phyloP scores from a whole-genome alignment of 2,329 filamentous ascomycete genomes.

The Penicillium sp. region DNA sequence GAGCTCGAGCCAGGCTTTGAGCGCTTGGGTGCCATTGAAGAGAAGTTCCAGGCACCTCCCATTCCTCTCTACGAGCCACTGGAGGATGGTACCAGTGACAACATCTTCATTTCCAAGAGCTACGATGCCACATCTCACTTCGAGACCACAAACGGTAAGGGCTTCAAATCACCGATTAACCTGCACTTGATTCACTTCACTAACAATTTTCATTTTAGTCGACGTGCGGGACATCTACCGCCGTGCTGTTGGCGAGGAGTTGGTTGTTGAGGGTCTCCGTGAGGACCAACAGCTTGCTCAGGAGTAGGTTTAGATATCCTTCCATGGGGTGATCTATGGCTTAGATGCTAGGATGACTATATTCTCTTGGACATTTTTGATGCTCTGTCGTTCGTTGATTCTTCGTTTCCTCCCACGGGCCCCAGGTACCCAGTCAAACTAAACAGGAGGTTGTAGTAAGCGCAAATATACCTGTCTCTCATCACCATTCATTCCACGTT shows the following conservation, averaged over 20 bases:
- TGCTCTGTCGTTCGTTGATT: slow-evolving; percentile 17
- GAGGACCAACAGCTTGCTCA: slow-evolving; percentile 58
- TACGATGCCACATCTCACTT: slow-evolving; percentile 98
- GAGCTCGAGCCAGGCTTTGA: slow-evolving; percentile 92
- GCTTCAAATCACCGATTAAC: neutral
- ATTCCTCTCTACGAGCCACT: slow-evolving; percentile 93
- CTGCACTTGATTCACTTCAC: neutral
- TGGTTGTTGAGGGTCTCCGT: slow-evolving; percentile 83
- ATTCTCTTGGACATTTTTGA: slow-evolving; percentile 29
- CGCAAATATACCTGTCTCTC: slow-evolving; percentile 17
- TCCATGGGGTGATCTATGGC: slow-evolving; percentile 27
- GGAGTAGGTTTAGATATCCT: slow-evolving; percentile 29
- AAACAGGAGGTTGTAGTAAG: slow-evolving; percentile 16
- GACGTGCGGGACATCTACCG: slow-evolving; percentile 93
- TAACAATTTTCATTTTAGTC: slow-evolving; percentile 51
- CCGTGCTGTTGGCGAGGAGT: slow-evolving; percentile 77
- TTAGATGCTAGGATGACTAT: slow-evolving; percentile 31
- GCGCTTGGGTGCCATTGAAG: slow-evolving; percentile 87
- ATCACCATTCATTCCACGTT: slow-evolving; percentile 1
- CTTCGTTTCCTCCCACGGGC: slow-evolving; percentile 8
- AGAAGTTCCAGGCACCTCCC: slow-evolving; percentile 92
- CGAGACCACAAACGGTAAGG: slow-evolving; percentile 72
- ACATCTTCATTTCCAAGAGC: slow-evolving; percentile 97
- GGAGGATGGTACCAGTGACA: slow-evolving; percentile 77
- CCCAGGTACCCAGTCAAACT: slow-evolving; percentile 6